phyloP scores from a whole-genome alignment of 1,284 basidiomycete genomes.

The Moesziomyces parantarcticus region DNA sequence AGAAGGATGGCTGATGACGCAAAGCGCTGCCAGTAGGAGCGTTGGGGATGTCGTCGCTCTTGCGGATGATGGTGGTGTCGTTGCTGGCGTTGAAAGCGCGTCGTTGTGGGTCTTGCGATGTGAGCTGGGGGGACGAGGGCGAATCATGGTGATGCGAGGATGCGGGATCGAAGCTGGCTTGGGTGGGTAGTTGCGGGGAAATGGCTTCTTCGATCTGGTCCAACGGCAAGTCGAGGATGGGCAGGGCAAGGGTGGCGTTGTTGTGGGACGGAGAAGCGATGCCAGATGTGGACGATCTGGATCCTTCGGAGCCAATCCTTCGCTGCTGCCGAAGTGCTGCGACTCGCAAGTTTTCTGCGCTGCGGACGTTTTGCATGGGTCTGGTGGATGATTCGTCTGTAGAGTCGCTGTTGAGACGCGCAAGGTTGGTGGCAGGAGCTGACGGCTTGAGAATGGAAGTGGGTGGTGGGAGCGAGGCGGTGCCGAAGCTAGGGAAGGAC shows the following conservation, averaged over 20 bases:
- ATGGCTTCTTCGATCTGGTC: constrained; percentile 34
- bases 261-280: not conserved
- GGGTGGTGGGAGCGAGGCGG: constrained; percentile 10
- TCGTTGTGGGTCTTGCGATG: constrained; percentile 1
- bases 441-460: constrained; percentile 15
- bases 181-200: not conserved
- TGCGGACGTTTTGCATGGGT: constrained; percentile 20
- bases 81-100: constrained; percentile 23
- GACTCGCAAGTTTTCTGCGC: constrained; percentile 39
- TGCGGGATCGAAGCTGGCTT: not conserved
- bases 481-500: constrained; percentile 9
- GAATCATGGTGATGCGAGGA: not conserved
- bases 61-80: constrained; percentile 32
- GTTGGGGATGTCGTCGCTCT: constrained; percentile 4
- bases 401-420: not conserved
- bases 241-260: constrained; percentile 3
- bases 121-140: too few species aligned
- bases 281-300: constrained; percentile 4
- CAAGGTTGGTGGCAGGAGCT: not conserved
- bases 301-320: constrained; percentile 30
- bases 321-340: constrained; percentile 26
- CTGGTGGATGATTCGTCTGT: not conserved
- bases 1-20: constrained; percentile 14
- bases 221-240: constrained; percentile 35
- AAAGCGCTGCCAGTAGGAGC: not conserved